Evolutionary conservation across 768 basidiomycete species (phyloP).

Genomic region (Phlebiopsis gigantea): DNA sequence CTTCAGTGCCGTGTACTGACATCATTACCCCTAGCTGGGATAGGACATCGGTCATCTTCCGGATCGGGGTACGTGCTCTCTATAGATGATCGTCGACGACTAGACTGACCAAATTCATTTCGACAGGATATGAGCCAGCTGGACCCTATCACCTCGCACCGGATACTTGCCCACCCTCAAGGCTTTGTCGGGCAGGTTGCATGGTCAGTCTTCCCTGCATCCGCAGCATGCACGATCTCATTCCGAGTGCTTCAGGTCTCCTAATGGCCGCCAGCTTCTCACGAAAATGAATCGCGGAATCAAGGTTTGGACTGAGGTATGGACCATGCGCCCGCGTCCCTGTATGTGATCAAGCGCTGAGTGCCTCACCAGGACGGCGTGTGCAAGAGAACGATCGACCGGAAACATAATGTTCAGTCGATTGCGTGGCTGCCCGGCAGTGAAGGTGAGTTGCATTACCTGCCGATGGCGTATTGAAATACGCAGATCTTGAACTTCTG

Average conservation of each 20-base stretch:
- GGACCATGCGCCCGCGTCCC: conserved; percentile 4
- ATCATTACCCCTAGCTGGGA: conserved; percentile 49
- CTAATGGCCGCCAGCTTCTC: conserved; percentile 53
- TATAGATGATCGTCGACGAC: neutral
- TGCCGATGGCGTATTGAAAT: neutral
- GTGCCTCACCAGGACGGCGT: conserved; percentile 51
- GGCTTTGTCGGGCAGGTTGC: conserved; percentile 78
- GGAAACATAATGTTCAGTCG: conserved; percentile 50
- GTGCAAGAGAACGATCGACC: conserved; percentile 59
- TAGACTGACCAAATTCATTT: neutral
- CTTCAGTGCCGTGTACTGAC: neutral
- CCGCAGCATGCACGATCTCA: neutral
- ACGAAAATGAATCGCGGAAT: conserved; percentile 61
- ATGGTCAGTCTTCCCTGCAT: conserved; percentile 38
- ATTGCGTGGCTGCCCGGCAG: conserved; percentile 66
- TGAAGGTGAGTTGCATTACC: conserved; percentile 36
- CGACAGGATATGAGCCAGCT: conserved; percentile 23
- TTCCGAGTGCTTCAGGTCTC: conserved; percentile 43
- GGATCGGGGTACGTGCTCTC: conserved; percentile 44
- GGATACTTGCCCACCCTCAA: conserved; percentile 59
- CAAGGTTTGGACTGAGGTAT: conserved; percentile 70
- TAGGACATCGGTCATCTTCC: conserved; percentile 61
- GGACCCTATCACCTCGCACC: conserved; percentile 56
- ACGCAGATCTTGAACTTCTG: neutral
- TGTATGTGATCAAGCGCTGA: neutral